A percentile compares a stretch with the other conserved stretches of the same genome.
Conservation (phyloP, 305 asterid genomes). For the Fraxinus baroniana region DNA sequence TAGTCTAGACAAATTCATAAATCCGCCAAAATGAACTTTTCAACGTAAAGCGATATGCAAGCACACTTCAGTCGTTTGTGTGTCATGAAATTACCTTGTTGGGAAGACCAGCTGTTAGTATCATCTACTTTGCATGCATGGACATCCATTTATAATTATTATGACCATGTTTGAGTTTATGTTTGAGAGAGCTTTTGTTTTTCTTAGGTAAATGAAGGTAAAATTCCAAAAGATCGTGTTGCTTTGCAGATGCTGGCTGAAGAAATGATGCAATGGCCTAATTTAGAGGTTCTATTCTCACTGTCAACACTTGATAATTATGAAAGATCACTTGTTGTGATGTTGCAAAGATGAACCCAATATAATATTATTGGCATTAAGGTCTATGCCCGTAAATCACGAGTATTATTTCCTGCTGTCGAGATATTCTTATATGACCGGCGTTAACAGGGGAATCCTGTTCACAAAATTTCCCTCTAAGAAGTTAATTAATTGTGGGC, state of each 20-base stretch:
- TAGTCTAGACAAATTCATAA: neutral
- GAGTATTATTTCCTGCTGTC: neutral
- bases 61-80: neutral
- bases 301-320: neutral
- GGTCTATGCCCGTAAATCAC: neutral
- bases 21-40: neutral
- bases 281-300: conserved; percentile 64
- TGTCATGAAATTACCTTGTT: neutral
- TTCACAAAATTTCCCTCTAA: neutral
- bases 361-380: neutral
- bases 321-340: neutral
- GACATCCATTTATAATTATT: neutral
- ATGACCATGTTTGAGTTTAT: neutral
- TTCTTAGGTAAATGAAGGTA: conserved; percentile 75
- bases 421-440: neutral
- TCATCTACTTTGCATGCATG: neutral
- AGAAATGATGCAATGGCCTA: conserved; percentile 89
- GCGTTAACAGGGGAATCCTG: neutral
- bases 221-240: conserved; percentile 60
- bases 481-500: neutral
- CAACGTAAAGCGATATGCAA: neutral
- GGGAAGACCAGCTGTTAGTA: neutral
- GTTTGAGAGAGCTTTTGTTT: conserved; percentile 13
- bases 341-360: neutral
- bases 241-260: conserved; percentile 84